Percentiles rank a stretch among this genome's conserved stretches.
These are phyloP conservation scores for Cantharellus cinnabarinus DNA, from an alignment of 768 basidiomycete genomes.

Conservation along the genomic window DNA sequence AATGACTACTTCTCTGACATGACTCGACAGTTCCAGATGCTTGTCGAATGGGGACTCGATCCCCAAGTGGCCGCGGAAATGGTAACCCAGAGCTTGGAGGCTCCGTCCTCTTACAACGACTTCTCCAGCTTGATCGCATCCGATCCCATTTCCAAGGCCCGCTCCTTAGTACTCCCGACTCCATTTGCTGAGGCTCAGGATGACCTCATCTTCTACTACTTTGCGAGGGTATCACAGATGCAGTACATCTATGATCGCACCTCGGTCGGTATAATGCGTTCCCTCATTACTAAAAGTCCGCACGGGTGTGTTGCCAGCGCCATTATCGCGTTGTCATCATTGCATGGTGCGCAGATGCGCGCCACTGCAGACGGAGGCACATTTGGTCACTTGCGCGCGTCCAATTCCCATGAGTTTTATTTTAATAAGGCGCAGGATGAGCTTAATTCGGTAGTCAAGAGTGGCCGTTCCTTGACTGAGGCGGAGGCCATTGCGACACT, in stretches of 20 bases:
- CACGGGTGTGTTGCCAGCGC: conserved; percentile 52
- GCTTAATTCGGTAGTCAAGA: conserved; percentile 34
- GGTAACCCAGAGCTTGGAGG: too few relatives aligned
- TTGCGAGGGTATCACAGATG: conserved; percentile 8
- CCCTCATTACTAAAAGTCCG: conserved; percentile 42
- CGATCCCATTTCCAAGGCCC: too few relatives aligned
- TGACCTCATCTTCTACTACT: conserved; percentile 9
- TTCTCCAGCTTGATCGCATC: too few relatives aligned
- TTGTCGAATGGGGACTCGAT: too few relatives aligned
- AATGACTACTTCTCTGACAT: too few relatives aligned
- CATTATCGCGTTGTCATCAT: conserved; percentile 52
- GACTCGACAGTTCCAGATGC: too few relatives aligned
- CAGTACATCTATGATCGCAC: conserved; percentile 8
- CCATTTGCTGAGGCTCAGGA: background rate
- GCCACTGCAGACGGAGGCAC: conserved; percentile 36
- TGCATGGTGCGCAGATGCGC: conserved; percentile 44
- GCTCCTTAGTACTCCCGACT: too few relatives aligned
- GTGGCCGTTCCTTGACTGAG: conserved; percentile 35
- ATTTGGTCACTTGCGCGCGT: conserved; percentile 28
- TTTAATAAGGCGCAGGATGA: conserved; percentile 28
- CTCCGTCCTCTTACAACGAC: too few relatives aligned
- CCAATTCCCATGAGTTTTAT: conserved; percentile 38
- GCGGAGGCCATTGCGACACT: conserved; percentile 59
- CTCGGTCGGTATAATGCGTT: conserved; percentile 9
- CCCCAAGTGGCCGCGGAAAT: too few relatives aligned